These are phyloP conservation scores for Trichophyton schoenleinii DNA, from an alignment of 2,329 filamentous ascomycete genomes.

Conservation along the genomic window DNA sequence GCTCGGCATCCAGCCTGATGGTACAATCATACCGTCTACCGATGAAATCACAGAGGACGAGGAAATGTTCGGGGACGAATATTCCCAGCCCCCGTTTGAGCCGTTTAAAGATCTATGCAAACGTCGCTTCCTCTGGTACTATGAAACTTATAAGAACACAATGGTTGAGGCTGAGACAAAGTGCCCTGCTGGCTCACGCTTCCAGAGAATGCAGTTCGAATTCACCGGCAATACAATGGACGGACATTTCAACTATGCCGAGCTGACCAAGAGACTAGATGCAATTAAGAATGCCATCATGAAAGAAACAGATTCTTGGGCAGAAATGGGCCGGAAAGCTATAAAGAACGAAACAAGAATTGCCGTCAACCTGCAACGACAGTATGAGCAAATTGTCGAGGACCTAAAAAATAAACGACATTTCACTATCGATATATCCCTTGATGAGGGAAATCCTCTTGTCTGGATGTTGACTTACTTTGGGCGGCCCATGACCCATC, in stretches of 20 bases:
- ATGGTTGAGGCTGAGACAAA: slow-evolving; percentile 53
- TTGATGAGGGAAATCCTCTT: slow-evolving; percentile 76
- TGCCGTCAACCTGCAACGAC: slow-evolving; percentile 67
- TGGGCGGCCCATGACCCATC: slow-evolving; percentile 79
- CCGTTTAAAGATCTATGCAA: slow-evolving; percentile 88
- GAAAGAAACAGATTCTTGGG: slow-evolving; percentile 61
- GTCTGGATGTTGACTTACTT: slow-evolving; percentile 83
- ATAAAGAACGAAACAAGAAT: slow-evolving; percentile 58
- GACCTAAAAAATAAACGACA: slow-evolving; percentile 58
- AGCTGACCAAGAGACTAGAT: slow-evolving; percentile 56
- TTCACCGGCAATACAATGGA: slow-evolving; percentile 65
- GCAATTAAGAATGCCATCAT: slow-evolving; percentile 59
- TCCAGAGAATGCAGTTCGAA: slow-evolving; percentile 84
- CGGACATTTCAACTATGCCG: slow-evolving; percentile 68
- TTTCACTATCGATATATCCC: slow-evolving; percentile 59
- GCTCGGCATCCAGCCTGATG: slow-evolving; percentile 50
- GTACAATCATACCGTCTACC: slow-evolving; percentile 28
- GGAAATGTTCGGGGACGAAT: slow-evolving; percentile 28
- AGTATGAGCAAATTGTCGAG: slow-evolving; percentile 70
- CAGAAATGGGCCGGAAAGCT: slow-evolving; percentile 50
- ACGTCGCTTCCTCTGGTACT: slow-evolving; percentile 90
- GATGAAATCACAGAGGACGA: slow-evolving; percentile 29
- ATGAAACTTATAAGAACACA: slow-evolving; percentile 65
- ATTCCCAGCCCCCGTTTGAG: slow-evolving; percentile 52
- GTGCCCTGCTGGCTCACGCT: slow-evolving; percentile 50